phyloP scores from a whole-genome alignment of 805 yeast genomes.

The Candida adriatica region DNA sequence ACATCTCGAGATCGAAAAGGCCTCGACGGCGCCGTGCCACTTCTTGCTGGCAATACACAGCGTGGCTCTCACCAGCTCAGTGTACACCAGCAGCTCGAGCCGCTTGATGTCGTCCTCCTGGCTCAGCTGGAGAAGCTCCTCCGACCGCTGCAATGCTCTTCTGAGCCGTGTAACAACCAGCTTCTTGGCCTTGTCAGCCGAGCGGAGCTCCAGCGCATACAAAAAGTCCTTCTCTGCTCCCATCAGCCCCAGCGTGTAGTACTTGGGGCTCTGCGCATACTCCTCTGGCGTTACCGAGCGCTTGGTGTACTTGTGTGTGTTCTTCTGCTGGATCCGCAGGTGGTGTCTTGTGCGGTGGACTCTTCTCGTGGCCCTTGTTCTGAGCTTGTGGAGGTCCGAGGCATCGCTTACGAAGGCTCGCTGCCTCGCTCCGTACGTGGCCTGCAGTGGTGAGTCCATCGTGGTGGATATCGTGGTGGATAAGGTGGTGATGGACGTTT shows the following conservation, averaged over 20 bases:
- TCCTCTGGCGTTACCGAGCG: constrained; percentile 43
- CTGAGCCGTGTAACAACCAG: constrained; percentile 61
- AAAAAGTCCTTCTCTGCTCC: constrained; percentile 75
- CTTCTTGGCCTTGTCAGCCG: constrained; percentile 46
- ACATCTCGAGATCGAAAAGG: constrained; percentile 56
- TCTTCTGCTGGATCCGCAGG: constrained; percentile 54
- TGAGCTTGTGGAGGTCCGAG: constrained; percentile 63
- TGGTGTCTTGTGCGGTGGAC: constrained; percentile 60
- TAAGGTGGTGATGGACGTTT: too few species aligned
- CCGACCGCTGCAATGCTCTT: constrained; percentile 43
- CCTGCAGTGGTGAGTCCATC: constrained; percentile 22
- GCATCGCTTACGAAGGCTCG: constrained; percentile 58
- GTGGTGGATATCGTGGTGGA: too few species aligned
- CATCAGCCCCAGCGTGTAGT: constrained; percentile 53
- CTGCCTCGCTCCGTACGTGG: constrained; percentile 46
- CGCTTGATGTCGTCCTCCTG: constrained; percentile 31
- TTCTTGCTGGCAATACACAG: constrained; percentile 44
- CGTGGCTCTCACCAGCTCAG: constrained; percentile 47
- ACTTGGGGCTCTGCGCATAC: constrained; percentile 43
- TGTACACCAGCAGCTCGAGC: constrained; percentile 33
- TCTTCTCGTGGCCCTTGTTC: constrained; percentile 53
- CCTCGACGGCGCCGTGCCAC: constrained; percentile 46
- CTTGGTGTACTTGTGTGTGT: constrained; percentile 53
- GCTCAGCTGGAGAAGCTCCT: constrained; percentile 31
- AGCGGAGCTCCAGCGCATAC: constrained; percentile 57